Base-by-base conservation (phyloP, 2,329 filamentous ascomycete species). In the Alternaria alternata region DNA sequence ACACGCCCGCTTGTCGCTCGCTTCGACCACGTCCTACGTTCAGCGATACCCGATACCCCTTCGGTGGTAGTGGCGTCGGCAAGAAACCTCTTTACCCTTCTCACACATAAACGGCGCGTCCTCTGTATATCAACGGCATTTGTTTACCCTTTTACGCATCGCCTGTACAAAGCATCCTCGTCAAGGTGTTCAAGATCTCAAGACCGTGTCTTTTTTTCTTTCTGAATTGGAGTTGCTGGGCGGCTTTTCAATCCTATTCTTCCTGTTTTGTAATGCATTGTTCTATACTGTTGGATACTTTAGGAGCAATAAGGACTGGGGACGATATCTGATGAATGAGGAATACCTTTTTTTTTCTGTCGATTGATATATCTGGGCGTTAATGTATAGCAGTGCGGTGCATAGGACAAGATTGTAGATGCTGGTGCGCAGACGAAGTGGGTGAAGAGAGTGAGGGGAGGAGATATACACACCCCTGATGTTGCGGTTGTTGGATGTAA, bases 121-220 rank as follows among this genome's bases (percentile, higher is more conserved):
- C 8, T 24, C 20, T 42, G 39, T 24, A 42, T 24, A 42, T 42
- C 39, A 42, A 24, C 20, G 39, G 39, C 65, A 64, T 68, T 51
- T 66, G 51, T 60, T 57, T 36, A 36, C 62, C 62, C 62, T 55
- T 62, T 52, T 59, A 59, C 69, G 64, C 68, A 70, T 68, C 54
- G 58, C 61, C 61, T 68, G 67, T 71, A 71, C 52, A 65, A 62
- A 68, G 57, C 41, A 51, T 60, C 32, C 32, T 51, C 32, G 32
- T 28, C 53, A 42, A 54, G 30, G 12, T 41, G 26, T 32, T 34
- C 44, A 48, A 34, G 44, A 22, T 54, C 14, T 41, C 20, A 43
- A 54, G 44, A 48, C 52, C 22, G 34, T 22, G 22, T 20, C 34
- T 32, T 43, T 32, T 43, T 49, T 44, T 14, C 32, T 26, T 30